Evolutionary conservation across 2,329 filamentous ascomycete species (phyloP).

Genomic region (Talaromyces atroroseus): DNA sequence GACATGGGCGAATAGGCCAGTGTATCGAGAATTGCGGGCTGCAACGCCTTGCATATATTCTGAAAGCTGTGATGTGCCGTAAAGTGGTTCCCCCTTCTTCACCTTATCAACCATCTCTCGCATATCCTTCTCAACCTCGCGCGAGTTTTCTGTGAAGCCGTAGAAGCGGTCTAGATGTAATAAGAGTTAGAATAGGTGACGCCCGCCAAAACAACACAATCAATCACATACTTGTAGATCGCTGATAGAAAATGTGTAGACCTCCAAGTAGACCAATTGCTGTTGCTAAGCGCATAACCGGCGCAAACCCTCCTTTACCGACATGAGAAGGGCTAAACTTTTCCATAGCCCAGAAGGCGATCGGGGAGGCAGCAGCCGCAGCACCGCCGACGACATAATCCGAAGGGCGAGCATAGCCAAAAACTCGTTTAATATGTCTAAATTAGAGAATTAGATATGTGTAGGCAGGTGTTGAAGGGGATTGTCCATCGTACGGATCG

Average conservation of each 20-base stretch:
- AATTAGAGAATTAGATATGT: slow-evolving; percentile 25
- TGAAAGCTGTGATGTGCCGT: slow-evolving; percentile 71
- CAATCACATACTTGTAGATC: slow-evolving; percentile 66
- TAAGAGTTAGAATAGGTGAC: neutral
- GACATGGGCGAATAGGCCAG: slow-evolving; percentile 73
- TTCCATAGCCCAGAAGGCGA: slow-evolving; percentile 73
- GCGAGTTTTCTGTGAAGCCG: slow-evolving; percentile 84
- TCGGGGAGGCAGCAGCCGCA: slow-evolving; percentile 67
- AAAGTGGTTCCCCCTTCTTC: slow-evolving; percentile 83
- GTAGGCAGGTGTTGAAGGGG: neutral
- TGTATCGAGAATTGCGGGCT: slow-evolving; percentile 86
- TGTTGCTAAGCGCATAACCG: slow-evolving; percentile 72
- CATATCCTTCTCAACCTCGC: slow-evolving; percentile 96
- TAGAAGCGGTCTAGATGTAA: slow-evolving; percentile 77
- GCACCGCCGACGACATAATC: slow-evolving; percentile 71
- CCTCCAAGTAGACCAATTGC: slow-evolving; percentile 70
- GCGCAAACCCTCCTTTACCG: slow-evolving; percentile 73
- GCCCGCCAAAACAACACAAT: neutral
- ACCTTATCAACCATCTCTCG: slow-evolving; percentile 95
- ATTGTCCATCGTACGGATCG: slow-evolving; percentile 69
- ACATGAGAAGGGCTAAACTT: slow-evolving; percentile 77
- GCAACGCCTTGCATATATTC: slow-evolving; percentile 93
- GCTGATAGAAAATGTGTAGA: slow-evolving; percentile 78
- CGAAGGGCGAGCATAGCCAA: slow-evolving; percentile 76
- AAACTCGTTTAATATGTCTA: slow-evolving; percentile 85